Base-by-base conservation (phyloP, 1,284 basidiomycete species). In the Neolentinus lepideus region DNA sequence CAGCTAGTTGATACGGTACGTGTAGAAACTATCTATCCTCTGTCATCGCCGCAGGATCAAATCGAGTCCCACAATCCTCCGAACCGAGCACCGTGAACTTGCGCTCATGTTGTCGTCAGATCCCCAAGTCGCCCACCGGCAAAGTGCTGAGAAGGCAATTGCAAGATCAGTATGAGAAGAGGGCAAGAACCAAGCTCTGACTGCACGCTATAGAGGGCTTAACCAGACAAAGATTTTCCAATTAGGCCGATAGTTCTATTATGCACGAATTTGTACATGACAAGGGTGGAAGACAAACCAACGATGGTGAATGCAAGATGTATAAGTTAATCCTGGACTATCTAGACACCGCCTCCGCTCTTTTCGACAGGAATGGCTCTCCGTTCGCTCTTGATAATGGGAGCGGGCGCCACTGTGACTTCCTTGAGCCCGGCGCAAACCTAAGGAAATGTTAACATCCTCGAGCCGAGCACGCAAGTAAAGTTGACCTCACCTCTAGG, bases 371-470 rank as follows among this genome's bases (percentile, higher is more conserved):
- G 90, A 57, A 92, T 93, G 59, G 79, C 76, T 58, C 71, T 70
- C 57, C 85, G 75, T 61, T 81, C 69, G 24, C 67, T 68, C 59
- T 75, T 75, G 56, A 66, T 66, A 29, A 61, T 61, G 22, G 65
- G 71, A 54, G 69, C 72, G 67, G 76, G 85, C 53, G 76, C 73
- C 65, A 84, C 83, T 56, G 80, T 80, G 19, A 93, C 79, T 62
- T 94, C 90, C 68, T 92, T 92, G 59, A 94, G 72, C 52, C 83
- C 86, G 1, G 87, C 90, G 57, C 88, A 93, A 52, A 93, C 83
- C 84, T 92, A 62, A 16, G 60, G 54, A 57, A 29, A 19, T 26
- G 60, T 58, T 27, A 60, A 52, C 55, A 55, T 16, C 47, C 59
- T 4, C 8, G 22, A 45, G 27, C 43, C 38, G 33, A 56, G 2